phyloP scores from a whole-genome alignment of 805 yeast species.

The Wickerhamiella australiensis region DNA sequence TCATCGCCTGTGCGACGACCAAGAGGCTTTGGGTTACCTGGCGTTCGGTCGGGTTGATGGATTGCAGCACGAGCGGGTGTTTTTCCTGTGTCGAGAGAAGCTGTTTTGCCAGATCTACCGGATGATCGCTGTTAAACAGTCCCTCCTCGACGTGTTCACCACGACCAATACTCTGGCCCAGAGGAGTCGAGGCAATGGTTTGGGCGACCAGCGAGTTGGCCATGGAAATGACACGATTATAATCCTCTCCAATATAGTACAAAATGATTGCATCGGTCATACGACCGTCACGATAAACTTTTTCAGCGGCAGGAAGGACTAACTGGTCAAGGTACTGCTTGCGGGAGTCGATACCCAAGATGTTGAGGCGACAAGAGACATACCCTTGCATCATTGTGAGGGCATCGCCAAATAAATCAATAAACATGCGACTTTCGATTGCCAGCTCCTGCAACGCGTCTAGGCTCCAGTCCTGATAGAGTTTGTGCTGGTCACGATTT shows the following conservation, averaged over 20 bases:
- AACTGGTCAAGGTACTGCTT: slow-evolving; percentile 54
- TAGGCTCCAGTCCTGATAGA: slow-evolving; percentile 49
- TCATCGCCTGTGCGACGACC: slow-evolving; percentile 56
- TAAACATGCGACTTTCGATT: slow-evolving; percentile 74
- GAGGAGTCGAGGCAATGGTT: slow-evolving; percentile 55
- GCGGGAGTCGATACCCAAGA: slow-evolving; percentile 48
- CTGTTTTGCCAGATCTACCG: slow-evolving; percentile 31
- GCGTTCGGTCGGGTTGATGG: slow-evolving; percentile 42
- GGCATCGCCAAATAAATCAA: slow-evolving; percentile 73
- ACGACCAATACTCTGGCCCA: slow-evolving; percentile 42
- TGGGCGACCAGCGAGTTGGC: slow-evolving; percentile 72
- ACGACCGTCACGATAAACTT: slow-evolving; percentile 87
- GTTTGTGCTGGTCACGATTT: slow-evolving; percentile 30
- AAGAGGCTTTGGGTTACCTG: slow-evolving; percentile 56
- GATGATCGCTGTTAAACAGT: slow-evolving; percentile 19
- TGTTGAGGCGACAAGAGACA: slow-evolving; percentile 60
- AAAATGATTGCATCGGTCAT: slow-evolving; percentile 71
- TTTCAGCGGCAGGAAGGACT: slow-evolving; percentile 71
- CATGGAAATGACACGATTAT: slow-evolving; percentile 62
- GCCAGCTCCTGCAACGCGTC: slow-evolving; percentile 76
- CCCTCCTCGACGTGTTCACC: slow-evolving; percentile 19
- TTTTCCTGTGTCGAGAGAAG: slow-evolving; percentile 34
- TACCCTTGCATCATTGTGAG: slow-evolving; percentile 71
- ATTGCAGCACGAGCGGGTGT: slow-evolving; percentile 48
- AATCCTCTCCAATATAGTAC: slow-evolving; percentile 80